Base-by-base conservation (phyloP, 2,329 filamentous ascomycete genomes). In the Sarocladium strictum region DNA sequence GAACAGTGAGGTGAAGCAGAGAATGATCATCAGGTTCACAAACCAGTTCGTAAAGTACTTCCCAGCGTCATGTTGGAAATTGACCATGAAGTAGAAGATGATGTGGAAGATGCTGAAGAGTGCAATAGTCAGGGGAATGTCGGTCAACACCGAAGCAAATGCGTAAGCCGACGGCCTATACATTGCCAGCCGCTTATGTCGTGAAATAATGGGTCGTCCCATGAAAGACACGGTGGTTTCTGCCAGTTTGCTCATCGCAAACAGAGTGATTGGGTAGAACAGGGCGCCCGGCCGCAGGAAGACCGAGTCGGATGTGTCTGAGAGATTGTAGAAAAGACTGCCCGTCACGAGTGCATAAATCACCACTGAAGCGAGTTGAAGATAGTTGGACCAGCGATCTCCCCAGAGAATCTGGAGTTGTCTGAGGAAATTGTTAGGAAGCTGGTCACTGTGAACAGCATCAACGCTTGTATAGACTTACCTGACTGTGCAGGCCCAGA, bases 241-340 rank as follows among this genome's bases (percentile, higher is more conserved):
- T 11, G 43, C 7, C 7, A 49, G 43, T 3, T 5, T 29, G 43
- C 10, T 27, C 23, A 49, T 29, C 3, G 24, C 26, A n/a, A 32
- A 49, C 26, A 49, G 23, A 29, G 78, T 57, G 10, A 72, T 59
- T 0, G 67, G 61, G 33, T 66, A 69, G 60, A 70, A 71, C 1
- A 71, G 55, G 0, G 66, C 61, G 3, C 64, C 63, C 2, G 63
- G 60, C 0, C 69, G 65, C 27, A 63, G 61, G 66, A 80, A 87
- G 67, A 89, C 85, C 56, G 79, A 83, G 5, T 67, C 64, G 4
- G 81, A 84, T 23, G 75, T 74, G 1, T 69, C 58, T 6, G 72
- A 64, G 21, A 87, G 69, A 63, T 87, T 81, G 72, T 80, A 89
- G 66, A 89, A 89, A 55, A 89, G 77, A 53, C 65, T 80, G 75